A percentile compares a stretch with the other conserved stretches of the same genome.
Conservation (phyloP, 441 rosid genomes). For the Aquilaria agallochum region DNA sequence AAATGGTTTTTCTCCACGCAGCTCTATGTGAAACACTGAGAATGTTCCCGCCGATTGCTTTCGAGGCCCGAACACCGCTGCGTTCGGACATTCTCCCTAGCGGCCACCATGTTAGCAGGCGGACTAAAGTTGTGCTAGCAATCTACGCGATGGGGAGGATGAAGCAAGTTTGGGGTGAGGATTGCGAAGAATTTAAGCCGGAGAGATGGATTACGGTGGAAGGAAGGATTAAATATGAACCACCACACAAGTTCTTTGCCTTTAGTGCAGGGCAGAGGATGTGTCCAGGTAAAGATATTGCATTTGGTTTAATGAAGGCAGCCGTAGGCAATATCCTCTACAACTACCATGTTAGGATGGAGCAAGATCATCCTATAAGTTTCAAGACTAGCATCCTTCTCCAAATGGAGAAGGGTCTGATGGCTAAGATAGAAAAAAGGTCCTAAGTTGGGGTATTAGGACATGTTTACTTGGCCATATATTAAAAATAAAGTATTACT, state of each 20-base stretch:
- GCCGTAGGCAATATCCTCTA: slow-evolving; percentile 2
- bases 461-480: no score
- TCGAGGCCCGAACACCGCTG: slow-evolving; percentile 2
- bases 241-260: slow-evolving; percentile 15
- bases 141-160: slow-evolving; percentile 24
- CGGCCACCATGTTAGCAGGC: slow-evolving; percentile 20
- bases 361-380: slow-evolving; percentile 1
- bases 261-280: slow-evolving; percentile 17
- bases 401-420: slow-evolving; percentile 13
- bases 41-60: slow-evolving; percentile 20
- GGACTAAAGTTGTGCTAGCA: background rate
- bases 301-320: slow-evolving; percentile 11
- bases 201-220: slow-evolving; percentile 21
- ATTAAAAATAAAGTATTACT: no score
- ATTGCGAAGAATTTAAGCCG: slow-evolving; percentile 26
- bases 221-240: slow-evolving; percentile 10
- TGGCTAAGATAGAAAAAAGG: slow-evolving; percentile 1
- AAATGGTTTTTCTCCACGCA: slow-evolving; percentile 17
- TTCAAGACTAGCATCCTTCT: slow-evolving; percentile 7
- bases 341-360: slow-evolving; percentile 7
- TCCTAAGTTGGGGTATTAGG: no score
- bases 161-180: slow-evolving; percentile 23
- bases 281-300: slow-evolving; percentile 16
- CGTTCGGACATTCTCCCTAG: slow-evolving; percentile 19
- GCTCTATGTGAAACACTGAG: slow-evolving; percentile 19